Percentiles rank a stretch among this genome's conserved stretches.
Evolutionary conservation across 1,284 basidiomycete genomes (phyloP).

Genomic region (Sanghuangporus weigelae): DNA sequence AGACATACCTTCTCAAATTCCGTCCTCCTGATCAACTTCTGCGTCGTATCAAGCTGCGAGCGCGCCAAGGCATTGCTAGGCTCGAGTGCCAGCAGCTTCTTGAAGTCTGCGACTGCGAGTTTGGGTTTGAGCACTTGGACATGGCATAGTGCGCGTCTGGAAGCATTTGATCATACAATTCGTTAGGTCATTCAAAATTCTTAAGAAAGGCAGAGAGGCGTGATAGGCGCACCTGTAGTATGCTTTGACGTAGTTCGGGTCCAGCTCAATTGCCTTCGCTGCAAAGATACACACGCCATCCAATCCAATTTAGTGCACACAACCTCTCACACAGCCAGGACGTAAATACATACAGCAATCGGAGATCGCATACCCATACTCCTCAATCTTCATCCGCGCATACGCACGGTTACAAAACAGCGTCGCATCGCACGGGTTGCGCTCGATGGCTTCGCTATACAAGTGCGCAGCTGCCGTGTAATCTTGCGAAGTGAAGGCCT

Average conservation of each 20-base stretch:
- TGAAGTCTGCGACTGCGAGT: constrained; percentile 81
- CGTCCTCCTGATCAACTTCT: constrained; percentile 83
- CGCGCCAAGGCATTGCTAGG: constrained; percentile 82
- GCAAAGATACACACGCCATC: background rate
- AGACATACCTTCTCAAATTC: constrained; percentile 79
- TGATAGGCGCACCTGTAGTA: constrained; percentile 61
- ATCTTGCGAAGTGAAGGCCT: constrained; percentile 67
- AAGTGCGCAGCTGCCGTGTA: constrained; percentile 63
- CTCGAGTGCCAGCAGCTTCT: constrained; percentile 82
- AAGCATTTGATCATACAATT: constrained; percentile 11
- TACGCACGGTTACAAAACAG: constrained; percentile 80
- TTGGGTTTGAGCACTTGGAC: constrained; percentile 87
- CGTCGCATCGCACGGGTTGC: constrained; percentile 73
- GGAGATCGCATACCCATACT: constrained; percentile 75
- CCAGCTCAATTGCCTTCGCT: constrained; percentile 86
- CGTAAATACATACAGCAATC: constrained; percentile 60
- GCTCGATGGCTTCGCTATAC: constrained; percentile 74
- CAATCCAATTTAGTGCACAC: constrained; percentile 12
- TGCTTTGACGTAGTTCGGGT: constrained; percentile 89
- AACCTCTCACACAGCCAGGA: constrained; percentile 6
- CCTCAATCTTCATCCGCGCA: constrained; percentile 74
- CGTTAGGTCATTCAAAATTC: background rate
- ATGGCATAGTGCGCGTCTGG: constrained; percentile 85
- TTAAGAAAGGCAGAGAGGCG: background rate
- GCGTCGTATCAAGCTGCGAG: constrained; percentile 80